phyloP scores from a whole-genome alignment of 331 rosid genomes.

The Malus hybrid region DNA sequence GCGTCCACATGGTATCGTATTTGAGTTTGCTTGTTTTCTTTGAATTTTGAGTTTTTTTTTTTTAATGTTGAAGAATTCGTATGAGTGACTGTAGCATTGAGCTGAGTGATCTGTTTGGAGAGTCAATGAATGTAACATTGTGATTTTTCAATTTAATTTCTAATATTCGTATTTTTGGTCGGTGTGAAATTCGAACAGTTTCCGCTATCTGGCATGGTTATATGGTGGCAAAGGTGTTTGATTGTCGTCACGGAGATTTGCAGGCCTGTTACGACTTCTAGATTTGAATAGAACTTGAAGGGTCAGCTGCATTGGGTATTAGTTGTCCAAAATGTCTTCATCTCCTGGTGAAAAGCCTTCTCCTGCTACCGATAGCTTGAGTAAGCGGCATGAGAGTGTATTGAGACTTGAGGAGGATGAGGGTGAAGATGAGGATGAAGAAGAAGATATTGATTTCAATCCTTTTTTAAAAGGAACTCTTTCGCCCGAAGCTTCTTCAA shows the following conservation, averaged over 20 bases:
- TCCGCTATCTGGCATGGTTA: background rate
- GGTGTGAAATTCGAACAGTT: background rate
- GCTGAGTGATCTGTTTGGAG: background rate
- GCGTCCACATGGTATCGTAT: background rate
- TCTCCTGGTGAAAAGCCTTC: constrained; percentile 26
- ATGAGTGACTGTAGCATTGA: background rate
- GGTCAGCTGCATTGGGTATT: constrained; percentile 2
- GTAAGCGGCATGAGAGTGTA: constrained; percentile 22
- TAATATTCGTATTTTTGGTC: background rate
- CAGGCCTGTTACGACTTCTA: background rate
- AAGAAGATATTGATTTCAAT: constrained; percentile 77
- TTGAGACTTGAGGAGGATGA: constrained; percentile 33
- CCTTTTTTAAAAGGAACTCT: constrained; percentile 58
- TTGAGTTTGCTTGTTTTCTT: background rate
- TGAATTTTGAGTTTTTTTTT: background rate
- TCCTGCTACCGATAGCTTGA: background rate
- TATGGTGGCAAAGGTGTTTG: background rate
- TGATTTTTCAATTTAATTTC: background rate
- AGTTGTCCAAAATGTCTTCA: constrained; percentile 30
- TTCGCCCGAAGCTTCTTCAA: constrained; percentile 81
- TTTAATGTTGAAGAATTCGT: background rate
- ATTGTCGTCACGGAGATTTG: background rate
- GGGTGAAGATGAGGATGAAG: constrained; percentile 53
- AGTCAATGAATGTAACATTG: background rate
- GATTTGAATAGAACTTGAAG: constrained; percentile 10